phyloP scores from a whole-genome alignment of 331 rosid genomes.

The Rhamnella rubrinervis region DNA sequence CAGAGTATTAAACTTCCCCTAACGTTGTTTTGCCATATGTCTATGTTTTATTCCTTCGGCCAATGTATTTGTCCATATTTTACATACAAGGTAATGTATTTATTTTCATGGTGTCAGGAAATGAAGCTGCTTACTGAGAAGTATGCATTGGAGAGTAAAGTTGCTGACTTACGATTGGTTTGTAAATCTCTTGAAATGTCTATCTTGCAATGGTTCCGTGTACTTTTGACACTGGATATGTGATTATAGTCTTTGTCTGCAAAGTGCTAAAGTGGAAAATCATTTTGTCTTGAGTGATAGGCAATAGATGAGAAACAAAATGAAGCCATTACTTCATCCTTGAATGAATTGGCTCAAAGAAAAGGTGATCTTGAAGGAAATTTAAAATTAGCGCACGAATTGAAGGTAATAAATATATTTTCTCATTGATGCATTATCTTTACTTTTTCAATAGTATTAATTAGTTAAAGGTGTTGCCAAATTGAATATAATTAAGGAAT shows the following conservation, averaged over 20 bases:
- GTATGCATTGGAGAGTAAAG: slow-evolving; percentile 75
- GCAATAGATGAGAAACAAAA: slow-evolving; percentile 87
- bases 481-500: too few species aligned
- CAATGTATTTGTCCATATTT: not conserved
- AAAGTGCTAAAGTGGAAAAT: not conserved
- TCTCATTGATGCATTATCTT: not conserved
- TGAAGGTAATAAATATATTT: slow-evolving; percentile 51
- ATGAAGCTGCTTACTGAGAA: slow-evolving; percentile 74
- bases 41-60: not conserved
- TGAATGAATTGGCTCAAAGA: slow-evolving; percentile 76
- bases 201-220: not conserved
- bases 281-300: slow-evolving; percentile 34
- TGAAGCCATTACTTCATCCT: slow-evolving; percentile 69
- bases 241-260: not conserved
- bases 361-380: slow-evolving; percentile 86
- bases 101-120: slow-evolving; percentile 57
- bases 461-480: not conserved
- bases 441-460: not conserved
- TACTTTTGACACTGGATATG: slow-evolving; percentile 1
- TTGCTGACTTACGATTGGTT: slow-evolving; percentile 90
- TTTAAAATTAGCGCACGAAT: slow-evolving; percentile 72
- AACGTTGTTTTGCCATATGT: slow-evolving; percentile 1
- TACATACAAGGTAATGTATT: slow-evolving; percentile 18
- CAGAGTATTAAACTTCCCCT: slow-evolving; percentile 47
- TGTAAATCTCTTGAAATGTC: slow-evolving; percentile 32